Base-by-base conservation (phyloP, 768 basidiomycete species). In the Tricholomella constricta region DNA sequence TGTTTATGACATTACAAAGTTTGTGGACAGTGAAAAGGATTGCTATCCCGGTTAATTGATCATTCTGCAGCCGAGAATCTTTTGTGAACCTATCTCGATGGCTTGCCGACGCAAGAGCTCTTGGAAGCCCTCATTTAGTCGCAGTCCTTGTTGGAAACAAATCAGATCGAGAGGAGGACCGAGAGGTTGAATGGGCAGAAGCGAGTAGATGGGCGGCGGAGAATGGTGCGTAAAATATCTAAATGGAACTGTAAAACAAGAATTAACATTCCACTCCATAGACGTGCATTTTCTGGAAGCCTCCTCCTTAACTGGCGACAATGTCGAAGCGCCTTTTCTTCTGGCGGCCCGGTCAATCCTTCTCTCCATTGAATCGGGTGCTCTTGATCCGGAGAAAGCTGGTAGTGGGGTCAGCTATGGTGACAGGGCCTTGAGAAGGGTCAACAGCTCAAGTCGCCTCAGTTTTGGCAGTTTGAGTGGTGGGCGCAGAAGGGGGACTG, bases 321-420 rank as follows among this genome's bases (percentile, higher is more conserved):
- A 98, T 63, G 89, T 95, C 47, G 89, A 94, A 64, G 89, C 94
- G 35, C 97, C 97, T 0, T 99, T 99, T 71, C 72, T 91, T 43
- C 76, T 91, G 38, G 86, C 90, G 19, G 91, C 94, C 25, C 85
- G 94, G 48, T 88, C 91, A 7, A 94, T 97, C 58, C 77, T 98
- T 49, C 78, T 94, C 20, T 84, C 91, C 19, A 94, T 98, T 62
- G 95, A 98, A 71, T 89, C 91, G 14, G 94, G 94, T 23, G 77
- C 78, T 14, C 79, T 98, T 34, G 93, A 98, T 70, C 96, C 96
- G 36, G 95, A 98, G 72, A 89, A 91, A 65, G 84, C 91, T 14
- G 96, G 94, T 1, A 94, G 91, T 56, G 97, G 97, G 19, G 94
- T 99, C 40, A 93, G 90, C 63, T 99, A 97, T 65, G 97, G 97